These are phyloP conservation scores for Fusarium sp. DNA, from an alignment of 2,329 filamentous ascomycete species.

Conservation along the genomic window DNA sequence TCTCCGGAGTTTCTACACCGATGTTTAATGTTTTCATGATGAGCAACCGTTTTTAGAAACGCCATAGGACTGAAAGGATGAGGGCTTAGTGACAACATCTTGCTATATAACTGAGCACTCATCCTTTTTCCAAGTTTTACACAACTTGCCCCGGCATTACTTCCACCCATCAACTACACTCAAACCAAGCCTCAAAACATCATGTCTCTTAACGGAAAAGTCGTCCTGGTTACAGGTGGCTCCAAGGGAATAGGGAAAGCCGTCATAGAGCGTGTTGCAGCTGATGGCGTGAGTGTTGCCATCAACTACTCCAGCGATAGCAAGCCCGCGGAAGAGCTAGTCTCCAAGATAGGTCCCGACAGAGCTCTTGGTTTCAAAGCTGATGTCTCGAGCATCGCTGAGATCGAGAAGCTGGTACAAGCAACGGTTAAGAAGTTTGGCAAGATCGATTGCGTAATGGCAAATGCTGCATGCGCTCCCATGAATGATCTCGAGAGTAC, in stretches of 20 bases:
- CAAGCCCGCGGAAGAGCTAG: background rate
- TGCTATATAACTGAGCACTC: background rate
- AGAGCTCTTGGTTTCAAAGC: background rate
- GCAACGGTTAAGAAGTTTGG: background rate
- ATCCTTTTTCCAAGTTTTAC: background rate
- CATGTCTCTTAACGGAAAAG: background rate
- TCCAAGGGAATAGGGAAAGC: slow-evolving; percentile 10
- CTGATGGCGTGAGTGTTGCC: slow-evolving; percentile 1
- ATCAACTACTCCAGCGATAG: slow-evolving; percentile 5
- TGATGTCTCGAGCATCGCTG: background rate
- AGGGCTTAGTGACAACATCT: too few relatives aligned
- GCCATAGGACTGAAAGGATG: too few relatives aligned
- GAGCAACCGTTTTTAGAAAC: background rate
- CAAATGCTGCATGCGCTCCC: slow-evolving; percentile 4
- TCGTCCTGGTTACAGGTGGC: background rate
- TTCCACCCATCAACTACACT: rapidly evolving
- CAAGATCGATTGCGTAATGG: slow-evolving; percentile 5
- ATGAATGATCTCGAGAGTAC: slow-evolving; percentile 12
- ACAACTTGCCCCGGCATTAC: rapidly evolving
- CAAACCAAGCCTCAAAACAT: rapidly evolving
- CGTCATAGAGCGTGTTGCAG: background rate
- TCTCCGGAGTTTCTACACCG: background rate
- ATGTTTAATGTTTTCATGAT: rapidly evolving
- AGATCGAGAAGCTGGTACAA: background rate
- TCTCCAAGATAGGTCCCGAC: background rate